phyloP scores from a whole-genome alignment of 129 eudicot species.

The Flaveria brownii region DNA sequence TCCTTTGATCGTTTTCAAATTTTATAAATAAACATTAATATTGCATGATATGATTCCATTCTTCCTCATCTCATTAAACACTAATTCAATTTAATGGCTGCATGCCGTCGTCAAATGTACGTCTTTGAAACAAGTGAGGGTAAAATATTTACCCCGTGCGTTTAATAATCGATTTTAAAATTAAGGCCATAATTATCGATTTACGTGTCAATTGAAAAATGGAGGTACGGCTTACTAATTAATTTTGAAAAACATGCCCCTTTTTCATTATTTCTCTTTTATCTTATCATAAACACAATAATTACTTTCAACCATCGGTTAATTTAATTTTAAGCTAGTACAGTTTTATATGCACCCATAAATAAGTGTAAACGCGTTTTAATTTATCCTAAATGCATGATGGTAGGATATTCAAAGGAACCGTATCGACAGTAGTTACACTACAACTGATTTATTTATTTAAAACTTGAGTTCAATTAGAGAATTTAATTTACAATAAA shows the following conservation, averaged over 20 bases:
- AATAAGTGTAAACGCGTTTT: no score
- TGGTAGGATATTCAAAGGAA: no score
- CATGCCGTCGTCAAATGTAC: not conserved
- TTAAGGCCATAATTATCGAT: not conserved
- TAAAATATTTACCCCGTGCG: no score
- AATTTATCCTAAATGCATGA: not conserved
- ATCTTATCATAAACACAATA: conserved; percentile 17
- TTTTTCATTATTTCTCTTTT: not conserved
- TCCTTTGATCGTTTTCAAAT: not conserved
- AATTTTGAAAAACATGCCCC: not conserved
- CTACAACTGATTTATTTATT: no score
- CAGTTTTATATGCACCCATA: not conserved
- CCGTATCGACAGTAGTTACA: no score
- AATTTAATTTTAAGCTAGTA: not conserved
- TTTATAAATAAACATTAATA: conserved; percentile 18
- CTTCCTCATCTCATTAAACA: not conserved
- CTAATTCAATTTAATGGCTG: no score
- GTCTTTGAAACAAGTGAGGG: no score
- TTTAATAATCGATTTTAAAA: not conserved
- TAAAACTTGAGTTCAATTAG: no score
- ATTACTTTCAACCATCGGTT: not conserved
- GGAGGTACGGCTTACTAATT: not conserved
- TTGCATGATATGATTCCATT: conserved; percentile 1
- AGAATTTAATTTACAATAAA: no score
- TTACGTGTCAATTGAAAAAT: conserved; percentile 16